Evolutionary conservation across 129 eudicot species (phyloP), one percentile per base, ranked within the genome.

Genomic region (Tagetes erecta): DNA sequence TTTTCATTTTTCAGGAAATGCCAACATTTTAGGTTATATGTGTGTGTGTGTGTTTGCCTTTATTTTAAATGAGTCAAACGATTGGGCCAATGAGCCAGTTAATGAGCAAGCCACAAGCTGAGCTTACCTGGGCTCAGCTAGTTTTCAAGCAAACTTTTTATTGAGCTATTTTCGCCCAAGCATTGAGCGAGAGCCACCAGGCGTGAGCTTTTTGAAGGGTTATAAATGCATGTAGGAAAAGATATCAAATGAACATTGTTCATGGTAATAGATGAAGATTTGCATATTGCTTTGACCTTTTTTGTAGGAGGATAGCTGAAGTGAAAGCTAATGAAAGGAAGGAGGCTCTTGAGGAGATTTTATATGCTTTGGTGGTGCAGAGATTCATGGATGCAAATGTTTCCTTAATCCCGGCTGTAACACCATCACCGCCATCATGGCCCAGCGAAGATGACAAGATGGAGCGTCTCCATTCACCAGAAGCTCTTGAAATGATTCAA

Each of bases 221-320:
- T 20, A 20, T 20, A 20, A 35, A 46, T 4, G 37, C 63, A 14
- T 2, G 47, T 55, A 72, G 41, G 10, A 10, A 10, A 33, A 47
- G 57, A 31, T 46, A 1, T 46, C 72, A 45, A 27, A 45, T 46
- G 57, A 46, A 36, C 41, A 34, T 60, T 27, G 33, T 27, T 59
- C 34, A 33, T 59, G 40, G 66, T 59, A 59, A 59, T 8, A 59
- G 33, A 59, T 59, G 64, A 57, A 27, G 64, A 57, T 31, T 31
- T 57, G 39, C 33, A 27, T 57, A 2, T 8, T 57, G 38, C 64
- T 57, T 57, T 57, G 14, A 59, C 14, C 30, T 5, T 37, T 35
- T 62, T 62, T 62, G 33, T 73, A 95, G 99, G 97, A 91, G 99
- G 79, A 95, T 95, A 40, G 97, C 97, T 27, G 99, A 95, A 86